Evolutionary conservation across 805 yeast genomes (phyloP), one percentile per base, ranked within the genome.

Genomic region (Saccharomyces eubayanus): DNA sequence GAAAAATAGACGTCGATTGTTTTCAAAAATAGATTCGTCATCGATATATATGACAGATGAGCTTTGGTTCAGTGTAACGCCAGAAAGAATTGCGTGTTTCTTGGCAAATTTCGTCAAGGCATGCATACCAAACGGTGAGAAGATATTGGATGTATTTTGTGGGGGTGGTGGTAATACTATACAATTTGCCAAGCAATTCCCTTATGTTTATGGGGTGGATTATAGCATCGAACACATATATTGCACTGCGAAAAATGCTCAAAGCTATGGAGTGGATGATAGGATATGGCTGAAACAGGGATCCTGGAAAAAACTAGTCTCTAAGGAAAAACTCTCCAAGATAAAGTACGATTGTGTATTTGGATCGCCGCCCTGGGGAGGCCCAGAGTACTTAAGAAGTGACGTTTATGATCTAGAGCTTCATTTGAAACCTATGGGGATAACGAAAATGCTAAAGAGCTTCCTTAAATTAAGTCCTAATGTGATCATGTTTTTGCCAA

Each of bases 301-400:
- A 1, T 84, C 82, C 56, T 84, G 77, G 76, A 57, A 61, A 5
- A 62, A 64, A 20, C 49, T 64, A 5, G 57, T 60, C 6, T 55
- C 57, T 27, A 58, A 57, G 31, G 55, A 55, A 1, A 57, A 56
- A 28, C 58, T 64, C 29, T 51, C 56, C 9, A 57, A 60, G 9
- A 53, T 66, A 4, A 59, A 59, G 14, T 53, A 62, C 16, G 66
- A 67, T 55, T 73, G 83, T 50, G 74, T 81, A 9, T 87, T 85
- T 69, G 77, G 82, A n/a, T 85, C 92, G 1, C 95, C 95, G 1
- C 95, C 95, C 0, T 88, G 95, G 96, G 95, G 94, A 31, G 96
- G 96, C 0, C 86, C 89, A 0, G 64, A 69, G 1, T 88, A 87
- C 66, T 69, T 71, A 49, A 61, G 67, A 27, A 58, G 68, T n/a